phyloP scores from a whole-genome alignment of 805 yeast genomes.

The Ascoidea rubescens region DNA sequence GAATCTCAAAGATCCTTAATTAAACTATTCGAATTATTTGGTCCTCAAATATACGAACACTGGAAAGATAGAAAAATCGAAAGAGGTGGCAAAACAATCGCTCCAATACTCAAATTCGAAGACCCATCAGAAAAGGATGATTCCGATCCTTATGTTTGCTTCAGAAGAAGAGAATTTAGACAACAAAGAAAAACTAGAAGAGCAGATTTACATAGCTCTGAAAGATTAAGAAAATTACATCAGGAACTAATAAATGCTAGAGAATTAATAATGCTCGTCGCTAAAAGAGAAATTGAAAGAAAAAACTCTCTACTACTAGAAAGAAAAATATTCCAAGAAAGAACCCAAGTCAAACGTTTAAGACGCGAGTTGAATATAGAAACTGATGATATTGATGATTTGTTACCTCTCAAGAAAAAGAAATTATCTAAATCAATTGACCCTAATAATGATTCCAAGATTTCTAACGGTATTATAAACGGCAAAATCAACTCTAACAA shows the following conservation, averaged over 20 bases:
- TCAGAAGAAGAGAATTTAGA: constrained; percentile 83
- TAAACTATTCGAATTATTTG: constrained; percentile 41
- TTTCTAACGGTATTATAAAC: no score
- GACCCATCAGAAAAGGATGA: constrained; percentile 84
- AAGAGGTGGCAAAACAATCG: constrained; percentile 54
- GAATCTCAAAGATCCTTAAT: constrained; percentile 30
- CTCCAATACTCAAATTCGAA: constrained; percentile 72
- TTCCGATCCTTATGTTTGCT: constrained; percentile 87
- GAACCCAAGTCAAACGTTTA: constrained; percentile 56
- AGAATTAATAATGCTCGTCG: constrained; percentile 51
- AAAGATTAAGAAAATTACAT: constrained; percentile 60
- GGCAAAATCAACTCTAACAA: constrained; percentile 9
- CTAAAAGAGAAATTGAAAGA: constrained; percentile 59
- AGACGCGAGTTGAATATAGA: constrained; percentile 65
- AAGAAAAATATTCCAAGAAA: constrained; percentile 50
- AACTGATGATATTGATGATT: constrained; percentile 68
- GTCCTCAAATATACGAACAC: constrained; percentile 58
- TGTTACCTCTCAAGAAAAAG: constrained; percentile 66
- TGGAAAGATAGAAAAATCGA: constrained; percentile 68
- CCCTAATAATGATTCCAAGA: constrained; percentile 8
- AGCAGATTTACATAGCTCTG: constrained; percentile 82
- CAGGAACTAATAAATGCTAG: constrained; percentile 68
- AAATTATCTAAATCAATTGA: constrained; percentile 19
- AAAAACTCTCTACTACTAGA: constrained; percentile 51
- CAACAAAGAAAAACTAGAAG: constrained; percentile 94